A percentile compares a stretch with the other conserved stretches of the same genome.
Evolutionary conservation across 2,329 filamentous ascomycete genomes (phyloP).

Genomic region (Talaromyces verruculosus): DNA sequence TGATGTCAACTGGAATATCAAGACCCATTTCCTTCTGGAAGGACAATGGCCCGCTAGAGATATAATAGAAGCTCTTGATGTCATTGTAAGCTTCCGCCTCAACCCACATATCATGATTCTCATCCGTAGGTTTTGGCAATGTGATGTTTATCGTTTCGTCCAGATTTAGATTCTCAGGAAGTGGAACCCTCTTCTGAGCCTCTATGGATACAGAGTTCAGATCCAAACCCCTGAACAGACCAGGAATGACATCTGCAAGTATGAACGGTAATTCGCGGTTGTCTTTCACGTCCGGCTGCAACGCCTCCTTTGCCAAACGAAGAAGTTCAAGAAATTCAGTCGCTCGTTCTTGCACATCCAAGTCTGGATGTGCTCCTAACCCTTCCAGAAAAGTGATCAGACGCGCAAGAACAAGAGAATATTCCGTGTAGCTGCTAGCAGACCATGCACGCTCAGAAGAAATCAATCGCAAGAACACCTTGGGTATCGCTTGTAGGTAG

Average conservation of each 20-base stretch:
- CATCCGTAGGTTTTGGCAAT: constrained; percentile 63
- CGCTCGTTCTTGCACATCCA: constrained; percentile 92
- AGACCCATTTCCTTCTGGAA: constrained; percentile 24
- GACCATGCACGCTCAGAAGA: constrained; percentile 69
- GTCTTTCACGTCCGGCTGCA: constrained; percentile 34
- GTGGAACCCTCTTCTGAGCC: constrained; percentile 82
- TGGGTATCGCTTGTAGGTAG: constrained; percentile 80
- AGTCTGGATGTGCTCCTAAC: constrained; percentile 74
- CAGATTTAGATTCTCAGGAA: constrained; percentile 73
- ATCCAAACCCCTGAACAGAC: constrained; percentile 80
- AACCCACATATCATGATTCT: constrained; percentile 53
- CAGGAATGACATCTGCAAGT: constrained; percentile 85
- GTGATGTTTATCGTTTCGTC: constrained; percentile 79
- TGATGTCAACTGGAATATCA: constrained; percentile 3
- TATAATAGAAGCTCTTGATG: constrained; percentile 43
- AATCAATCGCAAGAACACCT: constrained; percentile 74
- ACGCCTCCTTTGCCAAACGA: constrained; percentile 79
- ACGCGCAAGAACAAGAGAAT: constrained; percentile 74
- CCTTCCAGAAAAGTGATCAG: constrained; percentile 80
- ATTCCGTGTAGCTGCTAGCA: constrained; percentile 68
- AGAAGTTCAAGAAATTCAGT: constrained; percentile 91
- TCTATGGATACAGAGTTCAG: constrained; percentile 83
- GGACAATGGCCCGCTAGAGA: constrained; percentile 29
- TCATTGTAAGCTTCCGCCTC: constrained; percentile 49
- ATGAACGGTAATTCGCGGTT: constrained; percentile 70